Conservation (phyloP, 768 basidiomycete genomes). For the Myochromella boudieri region DNA sequence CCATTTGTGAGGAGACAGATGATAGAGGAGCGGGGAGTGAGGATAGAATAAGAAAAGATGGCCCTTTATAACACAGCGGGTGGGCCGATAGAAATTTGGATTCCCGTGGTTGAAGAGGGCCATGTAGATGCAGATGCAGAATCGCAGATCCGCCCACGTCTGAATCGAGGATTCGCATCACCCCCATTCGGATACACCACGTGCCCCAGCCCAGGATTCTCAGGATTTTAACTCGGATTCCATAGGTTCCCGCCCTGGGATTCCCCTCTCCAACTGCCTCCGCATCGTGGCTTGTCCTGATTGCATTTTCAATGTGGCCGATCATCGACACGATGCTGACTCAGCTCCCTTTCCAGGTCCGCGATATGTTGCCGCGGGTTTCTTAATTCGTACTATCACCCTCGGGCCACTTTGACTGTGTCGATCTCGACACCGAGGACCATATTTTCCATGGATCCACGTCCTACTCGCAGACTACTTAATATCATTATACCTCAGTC, state of each 20-base stretch:
- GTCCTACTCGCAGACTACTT: background rate
- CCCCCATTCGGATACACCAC: conserved; percentile 12
- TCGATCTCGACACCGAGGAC: conserved; percentile 1
- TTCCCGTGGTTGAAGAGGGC: conserved; percentile 29
- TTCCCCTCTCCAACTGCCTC: conserved; percentile 1
- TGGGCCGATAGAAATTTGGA: conserved; percentile 31
- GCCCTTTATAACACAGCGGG: conserved; percentile 26
- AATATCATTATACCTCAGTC: background rate
- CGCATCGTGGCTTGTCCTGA: too few relatives aligned
- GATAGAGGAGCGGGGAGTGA: conserved; percentile 25
- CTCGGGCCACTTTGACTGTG: too few relatives aligned
- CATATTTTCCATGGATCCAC: background rate
- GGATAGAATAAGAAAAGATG: conserved; percentile 25
- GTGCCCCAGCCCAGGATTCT: too few relatives aligned
- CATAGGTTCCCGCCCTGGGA: background rate
- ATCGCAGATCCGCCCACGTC: conserved; percentile 34
- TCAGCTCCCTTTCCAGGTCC: too few relatives aligned
- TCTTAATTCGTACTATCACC: too few relatives aligned
- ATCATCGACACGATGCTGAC: too few relatives aligned
- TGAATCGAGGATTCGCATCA: conserved; percentile 22
- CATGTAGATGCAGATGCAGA: conserved; percentile 11
- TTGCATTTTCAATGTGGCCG: too few relatives aligned
- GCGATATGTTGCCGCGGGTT: too few relatives aligned
- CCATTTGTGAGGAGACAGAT: conserved; percentile 33
- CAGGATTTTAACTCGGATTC: conserved; percentile 5